Conservation (phyloP, 1,139 yeast genomes). For the Taiozyma sp. region DNA sequence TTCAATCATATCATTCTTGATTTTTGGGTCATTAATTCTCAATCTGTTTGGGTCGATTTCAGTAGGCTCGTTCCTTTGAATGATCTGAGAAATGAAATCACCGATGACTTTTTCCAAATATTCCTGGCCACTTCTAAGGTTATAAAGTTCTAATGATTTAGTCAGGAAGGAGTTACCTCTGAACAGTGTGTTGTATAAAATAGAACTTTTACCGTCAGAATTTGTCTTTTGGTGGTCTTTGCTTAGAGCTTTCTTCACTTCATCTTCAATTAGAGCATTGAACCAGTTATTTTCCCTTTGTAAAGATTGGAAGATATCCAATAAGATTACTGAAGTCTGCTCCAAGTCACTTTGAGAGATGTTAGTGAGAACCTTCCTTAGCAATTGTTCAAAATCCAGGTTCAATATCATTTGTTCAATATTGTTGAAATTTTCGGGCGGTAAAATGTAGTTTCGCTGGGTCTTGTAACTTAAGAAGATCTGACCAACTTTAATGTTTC, state of each 20-base stretch:
- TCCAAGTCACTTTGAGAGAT: slow-evolving; percentile 35
- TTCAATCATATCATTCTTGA: slow-evolving; percentile 35
- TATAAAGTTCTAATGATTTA: slow-evolving; percentile 74
- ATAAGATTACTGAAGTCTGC: slow-evolving; percentile 45
- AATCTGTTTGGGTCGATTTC: slow-evolving; percentile 70
- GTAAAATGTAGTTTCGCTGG: slow-evolving; percentile 55
- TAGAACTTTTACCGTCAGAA: slow-evolving; percentile 2
- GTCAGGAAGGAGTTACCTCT: slow-evolving; percentile 83
- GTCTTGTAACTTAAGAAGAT: slow-evolving; percentile 51
- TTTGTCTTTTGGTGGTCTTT: background rate
- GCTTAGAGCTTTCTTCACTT: slow-evolving; percentile 33
- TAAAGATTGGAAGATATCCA: slow-evolving; percentile 64
- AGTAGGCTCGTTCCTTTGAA: slow-evolving; percentile 42
- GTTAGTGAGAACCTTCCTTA: slow-evolving; percentile 34
- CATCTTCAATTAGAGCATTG: slow-evolving; percentile 59
- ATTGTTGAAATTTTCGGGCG: slow-evolving; percentile 52
- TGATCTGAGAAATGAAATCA: slow-evolving; percentile 53
- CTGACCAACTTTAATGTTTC: slow-evolving; percentile 44
- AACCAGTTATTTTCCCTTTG: slow-evolving; percentile 68
- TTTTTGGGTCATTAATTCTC: slow-evolving; percentile 37
- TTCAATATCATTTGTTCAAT: slow-evolving; percentile 55
- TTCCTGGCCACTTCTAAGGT: slow-evolving; percentile 73
- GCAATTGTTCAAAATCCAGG: slow-evolving; percentile 46
- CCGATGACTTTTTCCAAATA: slow-evolving; percentile 75
- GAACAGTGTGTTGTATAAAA: slow-evolving; percentile 69